A percentile compares a stretch with the other conserved stretches of the same genome.
Conservation (phyloP, 331 rosid genomes). For the Malus hybrid region DNA sequence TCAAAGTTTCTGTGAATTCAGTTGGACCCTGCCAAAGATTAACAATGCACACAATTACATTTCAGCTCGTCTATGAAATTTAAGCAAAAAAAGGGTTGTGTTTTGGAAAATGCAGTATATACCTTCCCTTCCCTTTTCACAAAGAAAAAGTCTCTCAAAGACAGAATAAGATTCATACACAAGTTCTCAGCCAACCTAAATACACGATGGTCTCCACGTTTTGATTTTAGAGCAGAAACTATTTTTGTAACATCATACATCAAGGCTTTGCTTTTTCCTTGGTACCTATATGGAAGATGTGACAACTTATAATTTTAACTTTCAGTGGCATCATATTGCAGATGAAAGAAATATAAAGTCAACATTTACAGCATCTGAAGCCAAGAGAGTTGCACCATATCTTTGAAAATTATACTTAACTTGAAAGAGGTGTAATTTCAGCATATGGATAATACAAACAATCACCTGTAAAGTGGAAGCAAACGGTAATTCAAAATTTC, state of each 20-base stretch:
- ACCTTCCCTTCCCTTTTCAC: slow-evolving; percentile 99
- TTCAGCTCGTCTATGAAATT: background rate
- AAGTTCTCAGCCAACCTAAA: slow-evolving; percentile 95
- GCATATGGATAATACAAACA: slow-evolving; percentile 2
- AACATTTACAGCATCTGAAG: background rate
- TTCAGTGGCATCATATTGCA: slow-evolving; percentile 4
- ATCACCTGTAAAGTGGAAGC: slow-evolving; percentile 94
- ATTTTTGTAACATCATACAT: slow-evolving; percentile 98
- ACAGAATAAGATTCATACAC: slow-evolving; percentile 89
- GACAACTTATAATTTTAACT: slow-evolving; percentile 13
- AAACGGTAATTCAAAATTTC: slow-evolving; percentile 95
- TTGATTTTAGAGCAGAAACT: slow-evolving; percentile 69
- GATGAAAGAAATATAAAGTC: background rate
- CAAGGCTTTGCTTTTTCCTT: slow-evolving; percentile 88
- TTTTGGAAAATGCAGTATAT: slow-evolving; percentile 26
- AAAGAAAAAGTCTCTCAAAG: slow-evolving; percentile 84
- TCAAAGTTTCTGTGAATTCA: slow-evolving; percentile 88
- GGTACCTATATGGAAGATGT: slow-evolving; percentile 52
- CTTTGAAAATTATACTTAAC: background rate
- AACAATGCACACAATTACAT: slow-evolving; percentile 2
- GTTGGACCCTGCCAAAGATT: slow-evolving; percentile 76
- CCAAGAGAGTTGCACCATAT: background rate
- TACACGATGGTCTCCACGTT: slow-evolving; percentile 92
- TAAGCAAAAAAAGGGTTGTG: slow-evolving; percentile 3
- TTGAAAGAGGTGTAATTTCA: background rate